Percentiles rank a stretch among this genome's conserved stretches.
Conservation (phyloP, 1,284 basidiomycete genomes). For the Austroboletus novae-zelandiae region DNA sequence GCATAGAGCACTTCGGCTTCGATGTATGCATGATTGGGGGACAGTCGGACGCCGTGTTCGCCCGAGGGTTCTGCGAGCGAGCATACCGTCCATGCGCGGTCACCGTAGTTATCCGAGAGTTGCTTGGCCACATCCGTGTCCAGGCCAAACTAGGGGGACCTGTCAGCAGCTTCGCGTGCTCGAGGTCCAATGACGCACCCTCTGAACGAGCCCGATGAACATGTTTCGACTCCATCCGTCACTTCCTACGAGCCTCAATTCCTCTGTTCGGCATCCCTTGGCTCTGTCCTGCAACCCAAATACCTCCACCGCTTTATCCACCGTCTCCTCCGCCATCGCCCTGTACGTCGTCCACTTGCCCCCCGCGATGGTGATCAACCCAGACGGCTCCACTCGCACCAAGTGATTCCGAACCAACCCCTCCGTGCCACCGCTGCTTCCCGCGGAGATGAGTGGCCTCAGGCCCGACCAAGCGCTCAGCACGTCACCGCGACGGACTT, state of each 20-base stretch:
- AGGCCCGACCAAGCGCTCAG: conserved; percentile 94
- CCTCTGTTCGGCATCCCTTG: conserved; percentile 77
- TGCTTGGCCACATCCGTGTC: conserved; percentile 94
- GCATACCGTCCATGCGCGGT: conserved; percentile 94
- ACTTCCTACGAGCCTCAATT: conserved; percentile 85
- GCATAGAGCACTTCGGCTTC: conserved; percentile 95
- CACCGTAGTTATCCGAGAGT: conserved; percentile 92
- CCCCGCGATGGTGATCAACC: conserved; percentile 92
- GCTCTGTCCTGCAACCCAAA: conserved; percentile 64
- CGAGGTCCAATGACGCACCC: conserved; percentile 43
- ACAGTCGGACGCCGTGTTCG: conserved; percentile 9
- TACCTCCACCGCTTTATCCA: conserved; percentile 80
- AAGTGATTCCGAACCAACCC: conserved; percentile 93
- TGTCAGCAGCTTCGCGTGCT: background rate
- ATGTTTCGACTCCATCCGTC: conserved; percentile 95
- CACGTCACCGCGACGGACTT: conserved; percentile 95
- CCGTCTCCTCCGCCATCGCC: conserved; percentile 93
- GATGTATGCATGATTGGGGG: conserved; percentile 43
- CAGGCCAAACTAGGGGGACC: conserved; percentile 65
- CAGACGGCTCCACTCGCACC: conserved; percentile 81
- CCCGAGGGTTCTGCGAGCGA: conserved; percentile 80
- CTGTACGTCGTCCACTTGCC: conserved; percentile 99
- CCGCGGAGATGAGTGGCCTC: conserved; percentile 83
- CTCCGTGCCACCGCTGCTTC: conserved; percentile 67
- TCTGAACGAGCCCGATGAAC: conserved; percentile 96